Evolutionary conservation across 2,329 filamentous ascomycete species (phyloP).

Genomic region (Fusarium protoensiforme): DNA sequence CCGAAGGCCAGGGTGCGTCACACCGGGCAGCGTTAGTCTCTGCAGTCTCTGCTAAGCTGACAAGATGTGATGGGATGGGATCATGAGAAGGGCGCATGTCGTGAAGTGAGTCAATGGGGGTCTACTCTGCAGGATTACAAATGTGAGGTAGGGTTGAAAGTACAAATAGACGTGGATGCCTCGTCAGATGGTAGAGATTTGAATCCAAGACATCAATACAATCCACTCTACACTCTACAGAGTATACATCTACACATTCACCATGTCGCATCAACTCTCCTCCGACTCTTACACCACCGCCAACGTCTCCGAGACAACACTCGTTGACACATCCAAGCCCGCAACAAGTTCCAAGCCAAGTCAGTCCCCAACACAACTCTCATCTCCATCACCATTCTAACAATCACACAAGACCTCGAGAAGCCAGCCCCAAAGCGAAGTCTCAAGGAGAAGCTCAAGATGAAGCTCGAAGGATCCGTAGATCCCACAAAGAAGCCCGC

Average conservation of each 20-base stretch:
- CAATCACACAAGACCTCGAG: conserved; percentile 2
- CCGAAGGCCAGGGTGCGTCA: conserved; percentile 33
- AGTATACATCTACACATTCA: not conserved
- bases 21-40: conserved; percentile 12
- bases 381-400: conserved; percentile 5
- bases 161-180: conserved; percentile 30
- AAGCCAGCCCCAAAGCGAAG: conserved; percentile 22
- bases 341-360: conserved; percentile 29
- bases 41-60: not conserved
- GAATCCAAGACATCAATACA: conserved; percentile 9
- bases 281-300: conserved; percentile 31
- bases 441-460: conserved; percentile 38
- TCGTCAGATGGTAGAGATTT: not conserved
- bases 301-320: conserved; percentile 40
- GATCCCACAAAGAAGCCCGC: conserved; percentile 35
- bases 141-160: conserved; percentile 6
- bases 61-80: conserved; percentile 23
- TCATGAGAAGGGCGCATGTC: conserved; percentile 24
- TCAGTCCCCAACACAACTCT: not conserved
- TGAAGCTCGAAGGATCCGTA: conserved; percentile 31
- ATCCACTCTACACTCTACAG: not conserved
- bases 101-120: conserved; percentile 33
- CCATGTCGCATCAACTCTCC: conserved; percentile 34
- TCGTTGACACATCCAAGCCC: conserved; percentile 33
- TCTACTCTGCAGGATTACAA: not conserved